phyloP scores from a whole-genome alignment of 495 filamentous ascomycete genomes.

The Saxophila tyrrhenica region DNA sequence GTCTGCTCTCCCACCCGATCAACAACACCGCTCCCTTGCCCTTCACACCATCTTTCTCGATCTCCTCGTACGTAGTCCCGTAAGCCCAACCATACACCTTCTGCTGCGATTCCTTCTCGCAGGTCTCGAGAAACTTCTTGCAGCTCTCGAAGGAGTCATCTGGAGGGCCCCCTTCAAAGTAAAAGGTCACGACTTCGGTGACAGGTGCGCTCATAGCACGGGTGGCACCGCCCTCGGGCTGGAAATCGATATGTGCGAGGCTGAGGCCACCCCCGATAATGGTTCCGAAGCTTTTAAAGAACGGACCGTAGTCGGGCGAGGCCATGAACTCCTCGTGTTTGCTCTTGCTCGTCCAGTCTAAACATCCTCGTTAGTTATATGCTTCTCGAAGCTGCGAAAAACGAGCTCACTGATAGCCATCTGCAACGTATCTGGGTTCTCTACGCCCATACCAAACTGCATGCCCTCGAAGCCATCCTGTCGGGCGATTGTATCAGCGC shows the following conservation, averaged over 20 bases:
- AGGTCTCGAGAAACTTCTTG: conserved; percentile 3
- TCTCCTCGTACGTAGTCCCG: conserved; percentile 16
- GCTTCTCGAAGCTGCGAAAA: not conserved
- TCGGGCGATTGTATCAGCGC: conserved; percentile 5
- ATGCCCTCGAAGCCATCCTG: conserved; percentile 16
- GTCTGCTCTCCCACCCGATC: conserved; percentile 14
- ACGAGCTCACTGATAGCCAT: conserved; percentile 12
- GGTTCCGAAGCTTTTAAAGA: conserved; percentile 4
- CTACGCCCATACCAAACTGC: conserved; percentile 17
- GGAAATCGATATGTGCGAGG: conserved; percentile 17
- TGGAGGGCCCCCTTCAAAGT: conserved; percentile 16
- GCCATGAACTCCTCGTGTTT: conserved; percentile 16
- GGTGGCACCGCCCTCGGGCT: conserved; percentile 7
- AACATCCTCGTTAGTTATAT: not conserved
- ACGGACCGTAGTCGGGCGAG: conserved; percentile 5
- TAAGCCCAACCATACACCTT: not conserved
- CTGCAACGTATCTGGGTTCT: conserved; percentile 8
- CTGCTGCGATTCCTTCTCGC: not conserved
- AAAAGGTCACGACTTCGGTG: conserved; percentile 16
- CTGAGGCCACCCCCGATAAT: conserved; percentile 3
- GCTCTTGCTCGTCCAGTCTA: conserved; percentile 15
- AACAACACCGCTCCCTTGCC: conserved; percentile 11
- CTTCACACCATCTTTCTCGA: conserved; percentile 16
- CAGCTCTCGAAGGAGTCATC: conserved; percentile 8
- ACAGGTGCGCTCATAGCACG: conserved; percentile 13